phyloP scores from a whole-genome alignment of 306 rosid species.

The Cucumis hystrix region DNA sequence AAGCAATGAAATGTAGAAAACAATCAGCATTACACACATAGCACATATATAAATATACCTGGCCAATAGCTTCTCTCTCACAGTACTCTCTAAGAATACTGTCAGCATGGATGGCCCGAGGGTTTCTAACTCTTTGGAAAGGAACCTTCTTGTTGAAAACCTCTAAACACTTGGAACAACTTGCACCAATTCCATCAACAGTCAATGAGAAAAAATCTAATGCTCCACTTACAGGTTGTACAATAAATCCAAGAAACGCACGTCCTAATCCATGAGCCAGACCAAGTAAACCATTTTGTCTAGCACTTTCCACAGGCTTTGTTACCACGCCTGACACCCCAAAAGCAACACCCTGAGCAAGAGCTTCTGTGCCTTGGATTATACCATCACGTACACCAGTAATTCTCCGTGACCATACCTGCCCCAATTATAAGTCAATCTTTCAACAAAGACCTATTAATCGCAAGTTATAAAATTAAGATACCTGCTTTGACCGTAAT shows the following conservation, averaged over 20 bases:
- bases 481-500: slow-evolving; percentile 90
- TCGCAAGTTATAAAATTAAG: background rate
- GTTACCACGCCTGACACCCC: slow-evolving; percentile 91
- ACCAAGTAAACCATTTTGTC: slow-evolving; percentile 86
- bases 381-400: slow-evolving; percentile 96
- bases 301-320: slow-evolving; percentile 88
- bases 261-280: slow-evolving; percentile 91
- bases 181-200: slow-evolving; percentile 96
- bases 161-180: slow-evolving; percentile 92
- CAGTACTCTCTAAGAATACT: slow-evolving; percentile 68
- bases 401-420: slow-evolving; percentile 88
- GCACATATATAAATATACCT: slow-evolving; percentile 37
- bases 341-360: slow-evolving; percentile 94
- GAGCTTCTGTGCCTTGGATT: slow-evolving; percentile 90
- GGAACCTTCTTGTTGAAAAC: slow-evolving; percentile 52
- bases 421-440: slow-evolving; percentile 24
- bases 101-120: slow-evolving; percentile 65
- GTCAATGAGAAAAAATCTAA: slow-evolving; percentile 92
- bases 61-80: slow-evolving; percentile 86
- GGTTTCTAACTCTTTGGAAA: slow-evolving; percentile 68
- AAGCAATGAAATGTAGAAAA: background rate
- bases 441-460: background rate
- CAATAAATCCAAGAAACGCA: slow-evolving; percentile 80
- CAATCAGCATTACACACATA: background rate
- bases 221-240: slow-evolving; percentile 95